Percentiles rank a stretch among this genome's conserved stretches.
These are phyloP conservation scores for Anthracocystis panici-leucophaei DNA, from an alignment of 1,284 basidiomycete species.

Conservation along the genomic window DNA sequence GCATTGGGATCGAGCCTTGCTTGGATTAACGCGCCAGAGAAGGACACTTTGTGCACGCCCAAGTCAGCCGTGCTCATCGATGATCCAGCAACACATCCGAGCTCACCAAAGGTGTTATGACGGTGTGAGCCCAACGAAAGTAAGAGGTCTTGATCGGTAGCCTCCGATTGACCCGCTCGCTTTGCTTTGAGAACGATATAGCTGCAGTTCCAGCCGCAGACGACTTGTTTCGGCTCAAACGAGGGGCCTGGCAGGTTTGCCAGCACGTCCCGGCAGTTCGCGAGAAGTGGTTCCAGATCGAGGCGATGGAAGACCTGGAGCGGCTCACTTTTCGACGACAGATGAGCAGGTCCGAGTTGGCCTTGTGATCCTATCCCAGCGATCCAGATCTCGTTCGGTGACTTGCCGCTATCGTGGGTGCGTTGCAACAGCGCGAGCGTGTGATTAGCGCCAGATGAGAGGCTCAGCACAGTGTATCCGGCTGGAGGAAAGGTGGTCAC, in stretches of 20 bases:
- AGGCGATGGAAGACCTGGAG: slow-evolving; percentile 18
- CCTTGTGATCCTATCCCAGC: slow-evolving; percentile 31
- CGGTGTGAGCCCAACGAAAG: slow-evolving; percentile 35
- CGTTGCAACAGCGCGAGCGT: slow-evolving; percentile 32
- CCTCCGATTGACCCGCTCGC: no score
- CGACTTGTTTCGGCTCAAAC: slow-evolving; percentile 20
- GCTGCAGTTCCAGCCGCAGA: slow-evolving; percentile 51
- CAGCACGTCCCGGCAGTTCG: background rate
- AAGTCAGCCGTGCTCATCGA: background rate
- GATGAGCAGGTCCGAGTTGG: slow-evolving; percentile 27
- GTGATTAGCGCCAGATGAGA: slow-evolving; percentile 50
- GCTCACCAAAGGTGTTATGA: slow-evolving; percentile 44
- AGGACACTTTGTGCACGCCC: slow-evolving; percentile 29
- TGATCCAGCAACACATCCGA: slow-evolving; percentile 9
- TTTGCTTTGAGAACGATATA: slow-evolving; percentile 27
- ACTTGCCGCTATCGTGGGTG: background rate
- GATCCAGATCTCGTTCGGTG: slow-evolving; percentile 24
- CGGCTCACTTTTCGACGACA: background rate
- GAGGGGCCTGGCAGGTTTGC: background rate
- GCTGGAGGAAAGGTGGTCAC: slow-evolving; percentile 21
- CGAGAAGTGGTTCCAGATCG: slow-evolving; percentile 13
- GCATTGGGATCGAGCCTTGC: slow-evolving; percentile 9
- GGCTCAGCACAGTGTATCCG: slow-evolving; percentile 7
- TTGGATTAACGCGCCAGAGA: slow-evolving; percentile 14
- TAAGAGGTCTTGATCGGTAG: slow-evolving; percentile 16